Evolutionary conservation across 139 green algal species (phyloP).

Genomic region (Penium margaritaceum): DNA sequence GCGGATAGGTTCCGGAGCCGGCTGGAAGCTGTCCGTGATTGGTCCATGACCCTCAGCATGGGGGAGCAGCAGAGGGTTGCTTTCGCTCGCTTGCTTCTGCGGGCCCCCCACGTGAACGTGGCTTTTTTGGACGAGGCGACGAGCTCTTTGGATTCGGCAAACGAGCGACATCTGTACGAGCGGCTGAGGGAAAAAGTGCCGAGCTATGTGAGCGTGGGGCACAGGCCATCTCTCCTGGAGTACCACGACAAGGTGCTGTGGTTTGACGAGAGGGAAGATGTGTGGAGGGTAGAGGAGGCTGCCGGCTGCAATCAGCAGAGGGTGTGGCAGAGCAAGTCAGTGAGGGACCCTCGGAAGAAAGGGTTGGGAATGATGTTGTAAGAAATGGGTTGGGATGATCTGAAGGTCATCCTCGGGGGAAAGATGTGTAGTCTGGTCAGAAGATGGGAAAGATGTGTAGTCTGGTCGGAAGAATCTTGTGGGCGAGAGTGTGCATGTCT

Average conservation of each 20-base stretch:
- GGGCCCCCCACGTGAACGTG: constrained; percentile 27
- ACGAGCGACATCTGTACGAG: constrained; percentile 35
- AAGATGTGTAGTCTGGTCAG: too few relatives aligned
- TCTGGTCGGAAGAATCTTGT: too few relatives aligned
- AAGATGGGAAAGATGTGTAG: too few relatives aligned
- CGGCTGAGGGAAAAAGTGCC: neutral
- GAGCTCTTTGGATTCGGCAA: constrained; percentile 28
- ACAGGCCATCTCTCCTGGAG: constrained; percentile 30
- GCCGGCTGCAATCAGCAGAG: too few relatives aligned
- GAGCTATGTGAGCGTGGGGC: constrained; percentile 33
- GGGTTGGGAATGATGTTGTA: too few relatives aligned
- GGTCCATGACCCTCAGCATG: constrained; percentile 37
- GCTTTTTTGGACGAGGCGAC: constrained; percentile 48
- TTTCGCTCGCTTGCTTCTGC: constrained; percentile 69
- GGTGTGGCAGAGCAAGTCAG: too few relatives aligned
- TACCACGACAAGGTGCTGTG: constrained; percentile 7
- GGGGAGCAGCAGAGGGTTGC: constrained; percentile 82
- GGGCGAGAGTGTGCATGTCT: too few relatives aligned
- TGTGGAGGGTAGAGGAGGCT: too few relatives aligned
- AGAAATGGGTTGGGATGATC: too few relatives aligned
- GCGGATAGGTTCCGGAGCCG: constrained; percentile 4
- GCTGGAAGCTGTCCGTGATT: constrained; percentile 31
- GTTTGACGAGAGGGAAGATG: constrained; percentile 16
- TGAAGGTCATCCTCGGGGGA: too few relatives aligned
- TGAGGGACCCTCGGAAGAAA: too few relatives aligned